These are phyloP conservation scores for Nemania abortiva DNA, from an alignment of 2,329 filamentous ascomycete species.

Conservation along the genomic window DNA sequence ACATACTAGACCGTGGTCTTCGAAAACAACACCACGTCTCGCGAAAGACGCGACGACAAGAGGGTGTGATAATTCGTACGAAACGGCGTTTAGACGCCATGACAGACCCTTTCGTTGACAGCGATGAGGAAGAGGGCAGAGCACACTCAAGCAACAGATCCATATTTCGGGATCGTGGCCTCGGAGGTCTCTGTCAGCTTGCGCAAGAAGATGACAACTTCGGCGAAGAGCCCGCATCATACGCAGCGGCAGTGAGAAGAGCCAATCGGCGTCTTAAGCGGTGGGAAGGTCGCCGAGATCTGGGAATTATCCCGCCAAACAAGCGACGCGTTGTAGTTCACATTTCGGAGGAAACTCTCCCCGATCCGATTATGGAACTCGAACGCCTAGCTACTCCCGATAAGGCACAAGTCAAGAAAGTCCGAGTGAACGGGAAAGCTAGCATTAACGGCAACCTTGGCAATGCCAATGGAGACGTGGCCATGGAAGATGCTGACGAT, in stretches of 20 bases:
- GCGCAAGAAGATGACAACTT: slow-evolving; percentile 76
- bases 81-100: slow-evolving; percentile 72
- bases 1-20: slow-evolving; percentile 81
- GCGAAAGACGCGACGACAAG: slow-evolving; percentile 70
- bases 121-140: slow-evolving; percentile 67
- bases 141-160: slow-evolving; percentile 49
- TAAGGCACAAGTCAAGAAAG: slow-evolving; percentile 48
- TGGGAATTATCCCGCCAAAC: slow-evolving; percentile 61
- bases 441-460: slow-evolving; percentile 50
- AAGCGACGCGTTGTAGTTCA: slow-evolving; percentile 55
- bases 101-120: slow-evolving; percentile 69
- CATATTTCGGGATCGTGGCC: slow-evolving; percentile 67
- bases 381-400: slow-evolving; percentile 32
- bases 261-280: slow-evolving; percentile 74
- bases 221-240: slow-evolving; percentile 78
- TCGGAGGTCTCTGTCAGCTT: slow-evolving; percentile 74
- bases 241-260: slow-evolving; percentile 74
- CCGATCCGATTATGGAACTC: slow-evolving; percentile 37
- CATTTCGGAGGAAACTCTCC: slow-evolving; percentile 32
- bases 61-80: slow-evolving; percentile 75
- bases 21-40: slow-evolving; percentile 73
- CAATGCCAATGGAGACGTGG: slow-evolving; percentile 57
- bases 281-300: slow-evolving; percentile 68
- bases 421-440: slow-evolving; percentile 46
- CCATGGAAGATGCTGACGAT: slow-evolving; percentile 62